These are phyloP conservation scores for Populus euphratica DNA, from an alignment of 345 rosid genomes.

Conservation along the genomic window DNA sequence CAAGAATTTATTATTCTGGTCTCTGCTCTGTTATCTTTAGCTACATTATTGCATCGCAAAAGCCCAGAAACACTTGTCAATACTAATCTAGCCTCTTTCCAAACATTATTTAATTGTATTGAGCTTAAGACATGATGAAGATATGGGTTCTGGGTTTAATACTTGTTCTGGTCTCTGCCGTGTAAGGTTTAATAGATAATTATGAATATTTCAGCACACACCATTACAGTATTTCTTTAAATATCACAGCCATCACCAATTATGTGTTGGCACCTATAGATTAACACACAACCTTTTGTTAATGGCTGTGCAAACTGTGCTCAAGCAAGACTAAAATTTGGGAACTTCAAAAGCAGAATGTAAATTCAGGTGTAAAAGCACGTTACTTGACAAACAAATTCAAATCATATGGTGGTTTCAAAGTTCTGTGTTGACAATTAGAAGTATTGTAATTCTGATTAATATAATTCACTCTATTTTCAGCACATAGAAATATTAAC, in stretches of 20 bases:
- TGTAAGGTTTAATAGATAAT: background rate
- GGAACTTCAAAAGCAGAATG: background rate
- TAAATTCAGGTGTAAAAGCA: background rate
- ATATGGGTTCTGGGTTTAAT: background rate
- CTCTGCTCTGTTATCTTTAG: constrained; percentile 67
- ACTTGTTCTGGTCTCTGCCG: background rate
- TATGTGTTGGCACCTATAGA: background rate
- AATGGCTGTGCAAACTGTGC: background rate
- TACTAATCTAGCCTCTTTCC: background rate
- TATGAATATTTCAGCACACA: background rate
- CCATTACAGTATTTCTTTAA: background rate
- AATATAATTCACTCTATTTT: background rate
- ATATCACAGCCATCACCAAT: background rate
- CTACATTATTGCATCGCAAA: constrained; percentile 42
- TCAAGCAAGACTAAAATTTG: background rate
- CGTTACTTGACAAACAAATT: background rate
- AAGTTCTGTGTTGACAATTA: background rate
- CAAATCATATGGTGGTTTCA: background rate
- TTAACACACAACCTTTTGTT: background rate
- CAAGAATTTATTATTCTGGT: constrained; percentile 13
- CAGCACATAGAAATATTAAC: background rate
- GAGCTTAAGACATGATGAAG: background rate
- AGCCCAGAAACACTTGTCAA: constrained; percentile 54
- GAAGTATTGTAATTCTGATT: background rate
- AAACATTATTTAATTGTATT: background rate